Evolutionary conservation across 2,329 filamentous ascomycete species (phyloP).

Genomic region (Aspergillus versicolor): DNA sequence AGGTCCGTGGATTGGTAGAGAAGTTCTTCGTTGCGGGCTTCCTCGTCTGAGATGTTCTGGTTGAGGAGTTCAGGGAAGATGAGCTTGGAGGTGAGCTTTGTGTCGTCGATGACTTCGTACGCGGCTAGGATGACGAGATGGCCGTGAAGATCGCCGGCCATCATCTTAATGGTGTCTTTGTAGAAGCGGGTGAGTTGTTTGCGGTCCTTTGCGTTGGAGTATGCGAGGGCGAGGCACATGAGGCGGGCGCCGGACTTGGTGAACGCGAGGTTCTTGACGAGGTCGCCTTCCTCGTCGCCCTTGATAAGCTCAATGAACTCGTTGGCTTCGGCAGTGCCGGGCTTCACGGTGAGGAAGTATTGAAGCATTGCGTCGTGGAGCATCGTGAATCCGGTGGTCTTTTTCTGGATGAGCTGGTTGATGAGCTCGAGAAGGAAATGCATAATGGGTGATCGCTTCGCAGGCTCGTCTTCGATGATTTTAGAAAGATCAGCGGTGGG

Average conservation of each 20-base stretch:
- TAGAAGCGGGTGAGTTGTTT: slow-evolving; percentile 84
- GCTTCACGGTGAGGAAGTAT: slow-evolving; percentile 79
- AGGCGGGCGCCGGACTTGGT: slow-evolving; percentile 84
- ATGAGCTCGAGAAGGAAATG: slow-evolving; percentile 81
- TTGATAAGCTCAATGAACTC: slow-evolving; percentile 90
- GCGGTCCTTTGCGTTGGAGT: slow-evolving; percentile 87
- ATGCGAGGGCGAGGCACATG: slow-evolving; percentile 76
- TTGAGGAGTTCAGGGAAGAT: slow-evolving; percentile 85
- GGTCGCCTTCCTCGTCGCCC: slow-evolving; percentile 84
- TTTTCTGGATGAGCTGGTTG: slow-evolving; percentile 92
- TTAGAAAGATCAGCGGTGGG: slow-evolving; percentile 64
- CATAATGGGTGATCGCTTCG: slow-evolving; percentile 86
- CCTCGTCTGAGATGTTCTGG: slow-evolving; percentile 51
- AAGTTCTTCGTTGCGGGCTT: slow-evolving; percentile 45
- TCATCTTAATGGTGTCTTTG: slow-evolving; percentile 82
- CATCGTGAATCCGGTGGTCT: slow-evolving; percentile 94
- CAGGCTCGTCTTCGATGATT: slow-evolving; percentile 74
- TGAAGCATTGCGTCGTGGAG: slow-evolving; percentile 98
- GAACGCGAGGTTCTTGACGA: slow-evolving; percentile 94
- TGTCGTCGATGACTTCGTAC: slow-evolving; percentile 92
- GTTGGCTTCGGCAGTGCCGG: slow-evolving; percentile 75
- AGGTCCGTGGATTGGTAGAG: slow-evolving; percentile 44
- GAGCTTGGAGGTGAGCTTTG: slow-evolving; percentile 78
- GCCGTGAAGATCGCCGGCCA: slow-evolving; percentile 77
- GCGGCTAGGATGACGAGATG: slow-evolving; percentile 81